These are phyloP conservation scores for Cyberlindnera veronae DNA, from an alignment of 805 yeast species.

Conservation along the genomic window DNA sequence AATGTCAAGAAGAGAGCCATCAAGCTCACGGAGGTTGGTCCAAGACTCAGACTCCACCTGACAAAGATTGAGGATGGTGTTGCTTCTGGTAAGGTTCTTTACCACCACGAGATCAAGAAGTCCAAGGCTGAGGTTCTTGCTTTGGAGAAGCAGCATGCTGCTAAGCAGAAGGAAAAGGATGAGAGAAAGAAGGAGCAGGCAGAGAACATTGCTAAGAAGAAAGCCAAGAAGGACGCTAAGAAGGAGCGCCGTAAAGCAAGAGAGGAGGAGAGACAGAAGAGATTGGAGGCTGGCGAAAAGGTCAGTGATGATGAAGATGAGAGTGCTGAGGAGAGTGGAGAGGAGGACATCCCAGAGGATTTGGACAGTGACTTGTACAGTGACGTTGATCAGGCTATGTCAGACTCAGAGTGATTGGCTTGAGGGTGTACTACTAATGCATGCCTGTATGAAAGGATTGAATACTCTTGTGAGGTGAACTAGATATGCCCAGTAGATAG, in stretches of 20 bases:
- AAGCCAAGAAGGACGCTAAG: conserved; percentile 68
- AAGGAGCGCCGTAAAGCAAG: conserved; percentile 62
- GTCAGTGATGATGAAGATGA: conserved; percentile 32
- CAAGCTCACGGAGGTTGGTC: conserved; percentile 90
- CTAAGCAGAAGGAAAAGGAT: conserved; percentile 57
- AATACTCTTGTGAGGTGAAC: too few relatives aligned
- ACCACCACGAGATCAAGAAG: conserved; percentile 71
- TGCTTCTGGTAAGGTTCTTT: conserved; percentile 83
- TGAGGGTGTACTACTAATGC: too few relatives aligned
- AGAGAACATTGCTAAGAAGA: conserved; percentile 72
- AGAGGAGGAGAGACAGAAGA: conserved; percentile 35
- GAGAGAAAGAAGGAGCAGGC: conserved; percentile 75
- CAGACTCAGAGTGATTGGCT: conserved; percentile 20
- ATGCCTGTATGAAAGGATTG: too few relatives aligned
- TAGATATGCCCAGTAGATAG: too few relatives aligned
- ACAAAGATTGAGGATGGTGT: conserved; percentile 90
- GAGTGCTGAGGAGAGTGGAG: conserved; percentile 32
- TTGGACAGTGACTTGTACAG: conserved; percentile 45
- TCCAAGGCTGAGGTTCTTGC: conserved; percentile 53
- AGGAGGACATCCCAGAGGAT: conserved; percentile 41
- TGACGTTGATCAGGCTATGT: conserved; percentile 35
- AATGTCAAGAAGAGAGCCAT: conserved; percentile 69
- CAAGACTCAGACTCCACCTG: conserved; percentile 72
- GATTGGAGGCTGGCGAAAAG: conserved; percentile 26
- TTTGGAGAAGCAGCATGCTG: conserved; percentile 66